Percentiles rank a stretch among this genome's conserved stretches.
phyloP scores from a whole-genome alignment of 306 rosid genomes.

The Prunus dulcis region DNA sequence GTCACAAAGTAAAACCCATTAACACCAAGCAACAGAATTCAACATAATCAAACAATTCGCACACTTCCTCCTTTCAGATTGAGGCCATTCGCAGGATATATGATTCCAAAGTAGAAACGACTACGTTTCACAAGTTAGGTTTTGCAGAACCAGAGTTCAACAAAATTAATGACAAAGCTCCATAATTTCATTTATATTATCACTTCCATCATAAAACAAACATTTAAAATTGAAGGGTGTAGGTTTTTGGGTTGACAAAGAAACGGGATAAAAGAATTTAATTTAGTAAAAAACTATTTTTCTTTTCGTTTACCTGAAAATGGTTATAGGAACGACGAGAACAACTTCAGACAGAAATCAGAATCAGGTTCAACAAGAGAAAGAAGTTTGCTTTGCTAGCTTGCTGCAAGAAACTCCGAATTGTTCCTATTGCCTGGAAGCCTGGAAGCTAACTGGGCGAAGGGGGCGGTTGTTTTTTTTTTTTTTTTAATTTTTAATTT shows the following conservation, averaged over 20 bases:
- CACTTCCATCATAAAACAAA: background rate
- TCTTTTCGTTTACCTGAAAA: conserved; percentile 1
- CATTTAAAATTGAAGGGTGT: background rate
- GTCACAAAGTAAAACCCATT: conserved; percentile 7
- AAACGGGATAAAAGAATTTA: background rate
- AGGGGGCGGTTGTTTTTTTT: background rate
- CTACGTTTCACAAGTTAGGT: conserved; percentile 8
- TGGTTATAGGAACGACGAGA: background rate
- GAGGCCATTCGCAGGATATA: background rate
- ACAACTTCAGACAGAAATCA: background rate
- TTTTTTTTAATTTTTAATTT: no score
- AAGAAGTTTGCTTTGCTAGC: background rate
- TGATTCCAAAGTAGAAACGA: background rate
- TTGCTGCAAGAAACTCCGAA: background rate
- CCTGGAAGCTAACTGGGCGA: background rate
- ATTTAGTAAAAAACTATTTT: background rate
- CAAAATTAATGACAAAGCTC: background rate
- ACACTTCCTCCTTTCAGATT: background rate
- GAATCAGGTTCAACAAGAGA: background rate
- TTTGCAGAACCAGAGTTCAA: background rate
- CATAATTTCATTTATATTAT: background rate
- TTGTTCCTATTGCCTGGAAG: background rate
- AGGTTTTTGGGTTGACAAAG: background rate
- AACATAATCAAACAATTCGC: background rate
- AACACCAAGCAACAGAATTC: background rate